phyloP scores from a whole-genome alignment of 2,329 filamentous ascomycete species.

The Fusarium ambrosium region DNA sequence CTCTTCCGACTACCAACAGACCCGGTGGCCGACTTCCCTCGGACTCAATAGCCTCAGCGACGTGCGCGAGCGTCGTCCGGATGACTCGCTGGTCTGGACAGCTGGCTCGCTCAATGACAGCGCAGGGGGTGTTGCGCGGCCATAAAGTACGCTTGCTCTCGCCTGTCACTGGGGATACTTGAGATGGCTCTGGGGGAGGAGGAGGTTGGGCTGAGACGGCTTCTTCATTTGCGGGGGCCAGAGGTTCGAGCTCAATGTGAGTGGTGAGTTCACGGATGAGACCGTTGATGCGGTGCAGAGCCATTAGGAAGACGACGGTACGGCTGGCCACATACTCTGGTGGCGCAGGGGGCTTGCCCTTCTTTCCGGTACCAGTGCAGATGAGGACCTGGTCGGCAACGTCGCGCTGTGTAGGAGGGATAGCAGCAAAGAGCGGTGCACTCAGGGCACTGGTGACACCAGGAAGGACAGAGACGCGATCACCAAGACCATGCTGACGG shows the following conservation, averaged over 20 bases:
- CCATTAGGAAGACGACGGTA: conserved; percentile 96
- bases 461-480: conserved; percentile 78
- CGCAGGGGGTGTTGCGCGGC: conserved; percentile 86
- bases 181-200: conserved; percentile 24
- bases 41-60: conserved; percentile 86
- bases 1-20: conserved; percentile 84
- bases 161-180: conserved; percentile 11
- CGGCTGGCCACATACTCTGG: conserved; percentile 82
- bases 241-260: conserved; percentile 52
- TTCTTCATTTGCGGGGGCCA: conserved; percentile 42
- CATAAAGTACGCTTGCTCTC: conserved; percentile 64
- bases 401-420: conserved; percentile 89
- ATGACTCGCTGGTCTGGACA: conserved; percentile 96
- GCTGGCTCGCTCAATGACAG: conserved; percentile 92
- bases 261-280: conserved; percentile 79
- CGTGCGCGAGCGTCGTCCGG: conserved; percentile 83
- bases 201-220: conserved; percentile 20
- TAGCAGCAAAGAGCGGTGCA: conserved; percentile 88
- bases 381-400: conserved; percentile 93
- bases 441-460: conserved; percentile 91
- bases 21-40: conserved; percentile 93
- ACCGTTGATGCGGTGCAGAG: conserved; percentile 83
- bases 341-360: conserved; percentile 85
- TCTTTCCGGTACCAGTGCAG: conserved; percentile 96
- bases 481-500: conserved; percentile 75